Base-by-base conservation (phyloP, 1,284 basidiomycete species). In the Ceratobasidium sp. region DNA sequence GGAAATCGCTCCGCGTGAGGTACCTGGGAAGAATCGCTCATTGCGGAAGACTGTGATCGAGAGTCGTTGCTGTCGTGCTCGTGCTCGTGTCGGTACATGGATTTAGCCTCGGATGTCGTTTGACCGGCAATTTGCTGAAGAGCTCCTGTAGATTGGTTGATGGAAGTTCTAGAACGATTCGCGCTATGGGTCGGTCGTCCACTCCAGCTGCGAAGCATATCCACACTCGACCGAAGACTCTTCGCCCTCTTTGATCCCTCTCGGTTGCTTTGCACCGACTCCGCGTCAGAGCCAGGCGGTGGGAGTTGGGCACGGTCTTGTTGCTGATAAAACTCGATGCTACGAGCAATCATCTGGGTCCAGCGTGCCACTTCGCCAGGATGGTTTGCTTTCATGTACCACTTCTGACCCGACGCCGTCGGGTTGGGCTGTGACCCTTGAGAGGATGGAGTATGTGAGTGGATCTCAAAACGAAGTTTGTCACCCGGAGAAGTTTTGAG, bases 331-430 rank as follows among this genome's bases (percentile, higher is more conserved):
- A 88, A 91, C 43, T 94, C 91, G 74, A 95, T 91, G 77, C 89
- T 91, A 78, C 88, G 88, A 30, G 83, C 82, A 58, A 97, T 86
- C 0, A 90, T 91, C 74, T 92, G 89, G 0, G 87, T 87, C 95
- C 95, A 98, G n/a, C 94, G 86, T 2, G 91, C 87, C 1, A 94
- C 93, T 80, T 98, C 95, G 2, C 93, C 92, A 0, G 92, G 92
- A 75, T 96, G 94, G 73, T 91, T 94, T 0, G 95, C 96, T 76
- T 94, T 94, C 80, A 98, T 86, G 79, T 93, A 98, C 88, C 96
- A 94, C 80, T 92, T 94, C 77, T 92, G 91, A 1, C 83, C 81
- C 18, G 82, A 81, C 9, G 83, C 49, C 6, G 72, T 43, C 46
- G 44, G 3, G 18, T 59, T 73, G 30, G 73, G 75, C 23, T 57